Evolutionary conservation across 139 green algal species (phyloP).

Genomic region (Auxenochlorella protothecoides): DNA sequence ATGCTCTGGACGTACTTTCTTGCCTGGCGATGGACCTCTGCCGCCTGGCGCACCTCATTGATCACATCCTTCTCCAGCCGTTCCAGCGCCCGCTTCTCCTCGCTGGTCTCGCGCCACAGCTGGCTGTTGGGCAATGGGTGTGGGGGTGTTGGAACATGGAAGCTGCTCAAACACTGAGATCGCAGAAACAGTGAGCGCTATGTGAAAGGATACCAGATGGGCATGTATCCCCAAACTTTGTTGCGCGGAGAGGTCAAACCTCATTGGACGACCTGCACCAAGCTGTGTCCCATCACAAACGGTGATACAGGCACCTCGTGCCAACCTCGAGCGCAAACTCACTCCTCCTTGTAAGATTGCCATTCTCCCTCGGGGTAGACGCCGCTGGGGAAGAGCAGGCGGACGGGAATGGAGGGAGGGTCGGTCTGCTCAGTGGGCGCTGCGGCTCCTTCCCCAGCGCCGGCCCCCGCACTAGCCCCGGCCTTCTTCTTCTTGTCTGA

Average conservation of each 20-base stretch:
- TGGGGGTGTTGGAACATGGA: too few relatives aligned
- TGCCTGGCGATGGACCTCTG: slow-evolving; percentile 94
- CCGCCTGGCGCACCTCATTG: slow-evolving; percentile 84
- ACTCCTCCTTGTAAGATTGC: slow-evolving; percentile 73
- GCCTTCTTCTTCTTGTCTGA: slow-evolving; percentile 19
- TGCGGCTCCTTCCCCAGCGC: background rate
- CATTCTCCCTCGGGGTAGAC: slow-evolving; percentile 74
- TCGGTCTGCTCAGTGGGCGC: slow-evolving; percentile 63
- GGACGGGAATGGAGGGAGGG: slow-evolving; percentile 79
- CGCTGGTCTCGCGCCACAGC: slow-evolving; percentile 79
- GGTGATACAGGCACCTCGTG: too few relatives aligned
- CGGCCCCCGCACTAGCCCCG: slow-evolving; percentile 4
- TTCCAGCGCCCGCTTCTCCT: slow-evolving; percentile 84
- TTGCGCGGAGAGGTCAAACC: too few relatives aligned
- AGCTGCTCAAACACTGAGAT: too few relatives aligned
- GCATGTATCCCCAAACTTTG: too few relatives aligned
- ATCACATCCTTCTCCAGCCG: slow-evolving; percentile 70
- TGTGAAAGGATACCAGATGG: too few relatives aligned
- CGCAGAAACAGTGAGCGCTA: too few relatives aligned
- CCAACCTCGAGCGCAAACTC: background rate
- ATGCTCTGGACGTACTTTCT: slow-evolving; percentile 77
- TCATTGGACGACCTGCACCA: too few relatives aligned
- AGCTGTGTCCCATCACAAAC: too few relatives aligned
- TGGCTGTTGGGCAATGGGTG: slow-evolving; percentile 43
- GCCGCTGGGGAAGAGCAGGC: slow-evolving; percentile 70